Base-by-base conservation (phyloP, 1,139 yeast species). In the Geotrichum fermentans region DNA sequence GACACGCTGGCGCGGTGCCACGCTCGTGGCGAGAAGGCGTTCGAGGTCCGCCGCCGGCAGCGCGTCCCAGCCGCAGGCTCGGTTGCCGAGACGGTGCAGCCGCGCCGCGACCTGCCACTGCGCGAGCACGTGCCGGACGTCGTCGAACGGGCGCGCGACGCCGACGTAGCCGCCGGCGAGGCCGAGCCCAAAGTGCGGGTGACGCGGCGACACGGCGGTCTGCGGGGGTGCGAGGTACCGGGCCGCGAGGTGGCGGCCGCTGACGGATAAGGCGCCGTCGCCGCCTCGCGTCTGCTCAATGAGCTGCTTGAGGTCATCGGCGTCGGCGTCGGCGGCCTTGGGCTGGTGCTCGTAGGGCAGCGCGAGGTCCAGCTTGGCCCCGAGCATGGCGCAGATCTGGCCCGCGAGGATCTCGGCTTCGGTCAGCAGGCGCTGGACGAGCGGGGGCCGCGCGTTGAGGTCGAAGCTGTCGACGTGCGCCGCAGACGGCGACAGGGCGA, bases 81-180 rank as follows among this genome's bases (percentile, higher is more conserved):
- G 13, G 21, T 22, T 8, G 3, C 35, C 18, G n/a, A 14, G 6
- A 13, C n/a, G 16, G n/a, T 16, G 17, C 20, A 8, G 22, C 8
- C 8, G 32, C 3, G 52, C 24, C 6, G 46, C 30, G 17, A 51
- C 49, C 18, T 52, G 50, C 55, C 58, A 58, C 45, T 58, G 60
- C 13, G 55, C 47, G 11, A 56, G 43, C 13, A 56, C 33, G 33
- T 56, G 52, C 13, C 47, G 18, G 6, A 53, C 37, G 40, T 58
- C 56, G 33, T 59, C 60, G 36, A 56, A 52, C 5, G 64, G 63
- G 39, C 51, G 45, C 3, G 58, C 58, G 11, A 60, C 51, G 35
- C 57, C 58, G 14, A 56, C 60, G 44, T 55, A 57, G 5, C 56
- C 59, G 17, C 49, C 47, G 2, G 38, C n/a, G n/a, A 57, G 41